Evolutionary conservation across 192 early-diverging fungal genomes (phyloP), one percentile per base, ranked within the genome.

Genomic region (Coemansia sp.): DNA sequence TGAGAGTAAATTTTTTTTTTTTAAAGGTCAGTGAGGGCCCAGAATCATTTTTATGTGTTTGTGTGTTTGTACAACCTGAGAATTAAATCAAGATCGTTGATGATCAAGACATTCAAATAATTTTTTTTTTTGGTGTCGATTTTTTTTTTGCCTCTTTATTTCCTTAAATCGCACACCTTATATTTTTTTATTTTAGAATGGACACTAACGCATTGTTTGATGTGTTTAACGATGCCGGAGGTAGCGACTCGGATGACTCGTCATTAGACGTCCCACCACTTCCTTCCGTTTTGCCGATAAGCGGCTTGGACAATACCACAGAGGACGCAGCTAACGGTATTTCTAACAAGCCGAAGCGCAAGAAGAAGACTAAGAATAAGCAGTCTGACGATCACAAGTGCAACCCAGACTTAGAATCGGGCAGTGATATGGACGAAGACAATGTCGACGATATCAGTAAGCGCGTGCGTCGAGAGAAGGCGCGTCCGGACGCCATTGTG

Each of bases 401-500:
- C 34, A 67, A 41, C 49, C 22, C 55, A 31, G 55, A 57, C 55
- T 15, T 33, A 31, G 55, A 31, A 27, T 57, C 55, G 29, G 57
- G 57, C 54, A 57, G 54, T 29, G 54, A 74, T n/a, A 63, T 65
- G 41, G 68, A 79, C 15, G 66, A 66, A 24, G 72, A 75, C 15
- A 65, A 78, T 8, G 66, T 51, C 29, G 68, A 72, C 12, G 60
- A 73, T 12, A 65, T 43, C 1, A 62, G 8, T 54, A 85, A 72
- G 74, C 86, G 65, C 42, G 66, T 24, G 55, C 76, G 68, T 46
- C 68, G 22, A 66, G 66, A 63, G 36, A 65, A 76, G 57, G 62
- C 61, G 11, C 63, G 55, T 12, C 73, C 76, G 22, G 66, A 77
- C 51, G 88, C 91, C 5, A 88, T 88, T 33, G 88, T 92, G 47